Base-by-base conservation (phyloP, 352 stramenopile species). In the Pythium sukuiense region DNA sequence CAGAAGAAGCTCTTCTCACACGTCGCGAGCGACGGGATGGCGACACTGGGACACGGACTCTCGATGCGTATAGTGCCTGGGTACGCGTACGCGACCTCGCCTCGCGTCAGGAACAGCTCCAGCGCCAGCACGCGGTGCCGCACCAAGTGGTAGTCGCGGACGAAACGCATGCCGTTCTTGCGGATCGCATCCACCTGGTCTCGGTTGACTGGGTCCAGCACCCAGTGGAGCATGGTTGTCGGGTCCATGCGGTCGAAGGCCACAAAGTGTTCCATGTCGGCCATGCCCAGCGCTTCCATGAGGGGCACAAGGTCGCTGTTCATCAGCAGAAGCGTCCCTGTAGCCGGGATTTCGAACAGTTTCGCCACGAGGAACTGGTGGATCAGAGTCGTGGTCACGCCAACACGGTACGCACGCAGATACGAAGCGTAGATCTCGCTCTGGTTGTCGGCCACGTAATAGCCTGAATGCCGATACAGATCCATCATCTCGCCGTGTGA, bases 261-360 rank as follows among this genome's bases (percentile, higher is more conserved):
- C 33, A 92, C 74, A 49, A 85, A 92, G 48, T 94, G 83, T 55
- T 87, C 70, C 27, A 59, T 71, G 26, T 89, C 79, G 16, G 76
- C 75, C 68, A 92, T 72, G 12, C 74, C 79, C 35, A 94, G 53
- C 4, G 72, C 71, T 16, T 76, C 63, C 9, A 94, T 69, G 45
- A 94, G 45, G 27, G 76, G 79, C 11, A 60, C 69, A 32, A 87
- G 71, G 48, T 94, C 83, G 39, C 72, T 72, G 62, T 92, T 92
- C 29, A 94, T 70, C 14, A 83, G 72, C 26, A 94, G 53, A 20
- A 94, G 69, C 41, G 83, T 68, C 2, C 85, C 85, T 0, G 80
- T 91, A 6, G 83, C 78, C 16, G 85, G 80, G 69, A 94, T 94
- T 76, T 92, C 81, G 48, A 94, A 92, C 30, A 92, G 67, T 73